Conservation (phyloP, 345 rosid species). For the Brassica juncea region DNA sequence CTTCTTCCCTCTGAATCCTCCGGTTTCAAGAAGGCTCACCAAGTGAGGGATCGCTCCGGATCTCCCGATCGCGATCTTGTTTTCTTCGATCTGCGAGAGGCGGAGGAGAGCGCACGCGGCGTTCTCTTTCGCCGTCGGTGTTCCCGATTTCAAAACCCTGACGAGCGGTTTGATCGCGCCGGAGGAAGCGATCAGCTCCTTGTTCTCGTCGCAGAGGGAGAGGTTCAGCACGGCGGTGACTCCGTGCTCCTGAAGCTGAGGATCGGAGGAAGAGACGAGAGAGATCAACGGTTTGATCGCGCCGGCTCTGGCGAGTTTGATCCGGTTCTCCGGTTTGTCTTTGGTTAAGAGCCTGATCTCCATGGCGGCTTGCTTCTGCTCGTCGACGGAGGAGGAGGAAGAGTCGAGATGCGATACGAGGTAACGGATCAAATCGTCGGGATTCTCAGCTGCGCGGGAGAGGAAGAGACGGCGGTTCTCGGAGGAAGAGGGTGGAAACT, state of each 20-base stretch:
- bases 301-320: conserved; percentile 79
- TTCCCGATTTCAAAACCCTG: conserved; percentile 67
- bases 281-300: conserved; percentile 78
- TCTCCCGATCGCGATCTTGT: conserved; percentile 82
- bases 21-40: conserved; percentile 66
- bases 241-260: conserved; percentile 83
- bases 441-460: conserved; percentile 61
- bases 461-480: conserved; percentile 61
- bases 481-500: conserved; percentile 65
- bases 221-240: conserved; percentile 91
- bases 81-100: conserved; percentile 80
- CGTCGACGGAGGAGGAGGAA: conserved; percentile 66
- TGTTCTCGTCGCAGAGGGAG: conserved; percentile 94
- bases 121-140: conserved; percentile 80
- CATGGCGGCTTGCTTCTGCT: conserved; percentile 67
- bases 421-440: conserved; percentile 68
- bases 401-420: conserved; percentile 66
- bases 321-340: conserved; percentile 80
- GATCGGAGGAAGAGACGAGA: conserved; percentile 65
- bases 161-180: conserved; percentile 92
- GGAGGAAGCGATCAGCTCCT: conserved; percentile 63
- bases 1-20: conserved; percentile 77
- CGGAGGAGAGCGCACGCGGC: conserved; percentile 92
- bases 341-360: conserved; percentile 89
- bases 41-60: conserved; percentile 82